Evolutionary conservation across 2,329 filamentous ascomycete species (phyloP).

Genomic region (Anthostomella pinea): DNA sequence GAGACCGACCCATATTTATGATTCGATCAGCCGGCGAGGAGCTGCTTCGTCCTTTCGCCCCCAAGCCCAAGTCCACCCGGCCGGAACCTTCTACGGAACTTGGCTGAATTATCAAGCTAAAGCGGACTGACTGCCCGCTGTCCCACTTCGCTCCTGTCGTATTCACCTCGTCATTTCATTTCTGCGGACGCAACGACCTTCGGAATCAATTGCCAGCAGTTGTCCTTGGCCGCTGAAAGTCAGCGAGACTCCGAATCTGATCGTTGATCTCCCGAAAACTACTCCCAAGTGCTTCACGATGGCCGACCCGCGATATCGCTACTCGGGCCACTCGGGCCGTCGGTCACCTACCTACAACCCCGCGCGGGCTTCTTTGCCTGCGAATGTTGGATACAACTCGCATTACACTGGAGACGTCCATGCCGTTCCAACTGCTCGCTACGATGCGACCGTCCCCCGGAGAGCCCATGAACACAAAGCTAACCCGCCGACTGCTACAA

Average conservation of each 20-base stretch:
- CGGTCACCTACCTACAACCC: constrained; percentile 47
- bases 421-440: constrained; percentile 44
- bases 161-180: not conserved
- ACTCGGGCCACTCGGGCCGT: constrained; percentile 40
- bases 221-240: too few relatives aligned
- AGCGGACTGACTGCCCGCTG: constrained; percentile 5
- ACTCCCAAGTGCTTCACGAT: constrained; percentile 34
- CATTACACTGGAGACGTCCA: constrained; percentile 54
- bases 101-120: constrained; percentile 12
- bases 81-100: constrained; percentile 12
- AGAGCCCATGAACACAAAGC: constrained; percentile 34
- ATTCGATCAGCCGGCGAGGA: constrained; percentile 11
- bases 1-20: constrained; percentile 15
- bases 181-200: not conserved
- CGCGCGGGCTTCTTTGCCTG: constrained; percentile 53
- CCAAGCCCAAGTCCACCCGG: too few relatives aligned
- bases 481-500: constrained; percentile 40
- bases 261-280: constrained; percentile 4
- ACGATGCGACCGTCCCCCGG: constrained; percentile 32
- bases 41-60: constrained; percentile 11
- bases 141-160: constrained; percentile 1
- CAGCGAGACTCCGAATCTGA: too few relatives aligned
- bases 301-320: constrained; percentile 46
- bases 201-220: not conserved
- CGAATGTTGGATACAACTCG: constrained; percentile 47